phyloP scores from a whole-genome alignment of 106 monocot species.

The Phalaenopsis equestris region DNA sequence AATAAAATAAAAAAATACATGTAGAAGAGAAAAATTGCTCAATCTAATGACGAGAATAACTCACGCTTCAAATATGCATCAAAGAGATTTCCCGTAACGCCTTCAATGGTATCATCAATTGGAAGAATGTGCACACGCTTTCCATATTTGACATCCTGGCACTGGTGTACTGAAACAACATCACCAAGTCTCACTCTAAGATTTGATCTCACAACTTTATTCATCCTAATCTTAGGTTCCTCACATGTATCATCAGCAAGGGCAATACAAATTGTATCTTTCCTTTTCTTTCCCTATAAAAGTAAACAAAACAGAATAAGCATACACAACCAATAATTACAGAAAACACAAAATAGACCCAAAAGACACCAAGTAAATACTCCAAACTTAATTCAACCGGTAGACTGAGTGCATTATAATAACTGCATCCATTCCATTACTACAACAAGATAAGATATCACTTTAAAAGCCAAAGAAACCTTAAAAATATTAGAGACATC shows the following conservation, averaged over 20 bases:
- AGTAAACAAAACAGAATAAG: not conserved
- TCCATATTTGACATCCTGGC: slow-evolving; percentile 80
- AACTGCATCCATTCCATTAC: not conserved
- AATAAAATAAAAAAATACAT: not conserved
- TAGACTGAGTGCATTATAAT: not conserved
- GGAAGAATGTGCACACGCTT: slow-evolving; percentile 77
- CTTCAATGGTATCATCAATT: slow-evolving; percentile 75
- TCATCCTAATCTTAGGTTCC: slow-evolving; percentile 82
- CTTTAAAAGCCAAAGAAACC: not conserved
- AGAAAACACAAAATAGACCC: not conserved
- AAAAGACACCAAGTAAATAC: not conserved
- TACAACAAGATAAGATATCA: not conserved
- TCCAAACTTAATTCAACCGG: not conserved
- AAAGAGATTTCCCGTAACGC: slow-evolving; percentile 75
- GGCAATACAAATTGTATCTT: slow-evolving; percentile 79
- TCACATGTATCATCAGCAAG: slow-evolving; percentile 84
- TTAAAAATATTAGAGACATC: not conserved
- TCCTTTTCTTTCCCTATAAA: slow-evolving; percentile 70
- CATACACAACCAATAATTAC: not conserved
- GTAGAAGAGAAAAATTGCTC: not conserved
- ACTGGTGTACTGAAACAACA: slow-evolving; percentile 81
- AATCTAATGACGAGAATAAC: slow-evolving; percentile 8
- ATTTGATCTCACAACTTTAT: slow-evolving; percentile 76
- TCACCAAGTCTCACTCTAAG: slow-evolving; percentile 79
- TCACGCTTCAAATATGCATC: slow-evolving; percentile 81